Evolutionary conservation across 176 grass and related monocot species (phyloP).

Genomic region (Phragmites australis): DNA sequence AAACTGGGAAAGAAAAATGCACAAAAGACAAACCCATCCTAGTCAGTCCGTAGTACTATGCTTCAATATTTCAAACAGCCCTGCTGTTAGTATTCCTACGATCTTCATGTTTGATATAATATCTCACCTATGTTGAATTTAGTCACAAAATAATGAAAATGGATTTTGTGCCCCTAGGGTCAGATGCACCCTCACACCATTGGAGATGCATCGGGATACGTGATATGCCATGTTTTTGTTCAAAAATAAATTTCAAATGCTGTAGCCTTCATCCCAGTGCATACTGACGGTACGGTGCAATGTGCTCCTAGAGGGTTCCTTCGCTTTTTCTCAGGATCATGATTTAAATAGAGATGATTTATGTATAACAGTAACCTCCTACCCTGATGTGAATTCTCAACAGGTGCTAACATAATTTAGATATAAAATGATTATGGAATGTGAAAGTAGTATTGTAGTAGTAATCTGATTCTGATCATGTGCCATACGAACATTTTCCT

Average conservation of each 20-base stretch:
- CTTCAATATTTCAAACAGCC: constrained; percentile 3
- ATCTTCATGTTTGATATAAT: neutral
- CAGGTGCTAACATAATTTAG: neutral
- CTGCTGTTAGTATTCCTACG: neutral
- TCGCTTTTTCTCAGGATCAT: neutral
- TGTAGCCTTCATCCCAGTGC: neutral
- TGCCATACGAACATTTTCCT: constrained; percentile 6
- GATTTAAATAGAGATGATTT: constrained; percentile 7
- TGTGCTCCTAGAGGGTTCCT: neutral
- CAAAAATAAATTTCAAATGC: neutral
- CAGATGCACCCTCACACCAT: neutral
- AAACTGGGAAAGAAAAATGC: constrained; percentile 41
- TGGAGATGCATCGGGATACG: neutral
- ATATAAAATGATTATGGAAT: constrained; percentile 7
- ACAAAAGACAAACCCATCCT: constrained; percentile 12
- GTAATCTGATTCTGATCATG: neutral
- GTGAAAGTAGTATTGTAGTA: neutral
- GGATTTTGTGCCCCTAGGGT: no score
- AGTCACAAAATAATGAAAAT: neutral
- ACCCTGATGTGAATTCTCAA: constrained; percentile 9
- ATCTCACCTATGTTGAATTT: constrained; percentile 6
- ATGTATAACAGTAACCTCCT: constrained; percentile 1
- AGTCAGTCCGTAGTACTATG: neutral
- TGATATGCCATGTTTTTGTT: neutral
- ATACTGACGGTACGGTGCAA: neutral